These are phyloP conservation scores for Colletotrichum tropicale DNA, from an alignment of 2,329 filamentous ascomycete species.

Conservation along the genomic window DNA sequence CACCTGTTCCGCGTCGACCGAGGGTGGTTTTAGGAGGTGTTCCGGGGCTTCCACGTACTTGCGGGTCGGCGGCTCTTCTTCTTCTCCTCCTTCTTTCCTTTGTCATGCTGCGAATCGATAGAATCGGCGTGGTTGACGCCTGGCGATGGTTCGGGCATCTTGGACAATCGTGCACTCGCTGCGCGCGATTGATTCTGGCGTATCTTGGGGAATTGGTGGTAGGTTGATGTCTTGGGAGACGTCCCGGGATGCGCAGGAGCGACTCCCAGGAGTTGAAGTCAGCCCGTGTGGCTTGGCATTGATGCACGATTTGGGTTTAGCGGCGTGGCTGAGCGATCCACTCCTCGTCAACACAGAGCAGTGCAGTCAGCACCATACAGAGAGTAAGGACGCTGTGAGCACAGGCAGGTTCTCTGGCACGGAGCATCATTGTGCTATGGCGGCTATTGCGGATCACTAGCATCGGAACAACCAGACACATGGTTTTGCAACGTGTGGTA, in stretches of 20 bases:
- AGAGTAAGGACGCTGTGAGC: neutral
- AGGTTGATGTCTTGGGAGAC: neutral
- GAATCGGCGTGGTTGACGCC: conserved; percentile 55
- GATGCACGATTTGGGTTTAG: neutral
- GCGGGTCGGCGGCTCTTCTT: conserved; percentile 91
- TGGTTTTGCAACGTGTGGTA: neutral
- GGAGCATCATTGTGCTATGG: neutral
- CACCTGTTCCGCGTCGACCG: conserved; percentile 5
- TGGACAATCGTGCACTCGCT: conserved; percentile 21
- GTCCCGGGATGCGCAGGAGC: neutral
- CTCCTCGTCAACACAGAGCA: neutral
- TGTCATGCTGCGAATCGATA: conserved; percentile 58
- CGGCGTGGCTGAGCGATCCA: conserved; percentile 16
- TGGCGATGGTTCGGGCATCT: conserved; percentile 54
- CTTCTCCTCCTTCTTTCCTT: conserved; percentile 67
- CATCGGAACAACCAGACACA: neutral
- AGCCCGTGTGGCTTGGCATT: conserved; percentile 18
- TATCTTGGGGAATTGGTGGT: neutral
- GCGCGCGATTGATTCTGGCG: conserved; percentile 11
- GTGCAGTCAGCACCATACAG: neutral
- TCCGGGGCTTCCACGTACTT: conserved; percentile 63
- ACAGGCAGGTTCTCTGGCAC: neutral
- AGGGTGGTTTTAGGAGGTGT: neutral
- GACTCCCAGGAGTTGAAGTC: conserved; percentile 9
- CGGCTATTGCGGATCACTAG: neutral